Percentiles rank a stretch among this genome's conserved stretches.
These are phyloP conservation scores for Aspergillus sp. DNA, from an alignment of 2,329 filamentous ascomycete genomes.

Conservation along the genomic window DNA sequence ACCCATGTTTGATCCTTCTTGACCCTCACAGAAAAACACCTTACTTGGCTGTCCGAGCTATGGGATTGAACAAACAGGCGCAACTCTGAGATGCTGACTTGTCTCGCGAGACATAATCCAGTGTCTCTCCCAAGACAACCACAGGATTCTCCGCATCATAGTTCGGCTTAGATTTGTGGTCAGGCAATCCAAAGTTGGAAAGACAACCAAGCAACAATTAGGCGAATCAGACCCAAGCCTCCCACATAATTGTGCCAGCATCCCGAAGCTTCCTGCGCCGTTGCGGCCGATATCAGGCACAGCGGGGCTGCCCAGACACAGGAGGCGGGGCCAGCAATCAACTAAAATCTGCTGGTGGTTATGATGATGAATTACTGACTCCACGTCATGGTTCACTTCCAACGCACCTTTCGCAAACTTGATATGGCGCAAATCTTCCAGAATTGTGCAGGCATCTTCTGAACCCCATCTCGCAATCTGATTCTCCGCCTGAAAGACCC, in stretches of 20 bases:
- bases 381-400: conserved; percentile 11
- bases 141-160: background rate
- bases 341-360: conserved; percentile 3
- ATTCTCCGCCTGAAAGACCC: background rate
- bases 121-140: background rate
- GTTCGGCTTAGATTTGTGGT: background rate
- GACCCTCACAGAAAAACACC: background rate
- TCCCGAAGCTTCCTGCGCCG: conserved; percentile 5
- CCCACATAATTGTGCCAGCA: background rate
- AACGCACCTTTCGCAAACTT: background rate
- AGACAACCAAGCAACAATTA: background rate
- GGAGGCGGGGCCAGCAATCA: conserved; percentile 16
- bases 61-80: background rate
- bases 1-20: background rate
- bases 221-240: background rate
- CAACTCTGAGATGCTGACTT: background rate
- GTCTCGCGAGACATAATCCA: background rate
- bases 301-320: conserved; percentile 22
- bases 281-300: conserved; percentile 6
- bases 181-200: background rate
- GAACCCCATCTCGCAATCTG: background rate
- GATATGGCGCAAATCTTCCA: background rate
- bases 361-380: conserved; percentile 1
- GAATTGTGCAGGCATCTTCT: background rate
- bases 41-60: background rate